Evolutionary conservation across 495 filamentous ascomycete genomes (phyloP).

Genomic region (Beverwykella pulmonaria): DNA sequence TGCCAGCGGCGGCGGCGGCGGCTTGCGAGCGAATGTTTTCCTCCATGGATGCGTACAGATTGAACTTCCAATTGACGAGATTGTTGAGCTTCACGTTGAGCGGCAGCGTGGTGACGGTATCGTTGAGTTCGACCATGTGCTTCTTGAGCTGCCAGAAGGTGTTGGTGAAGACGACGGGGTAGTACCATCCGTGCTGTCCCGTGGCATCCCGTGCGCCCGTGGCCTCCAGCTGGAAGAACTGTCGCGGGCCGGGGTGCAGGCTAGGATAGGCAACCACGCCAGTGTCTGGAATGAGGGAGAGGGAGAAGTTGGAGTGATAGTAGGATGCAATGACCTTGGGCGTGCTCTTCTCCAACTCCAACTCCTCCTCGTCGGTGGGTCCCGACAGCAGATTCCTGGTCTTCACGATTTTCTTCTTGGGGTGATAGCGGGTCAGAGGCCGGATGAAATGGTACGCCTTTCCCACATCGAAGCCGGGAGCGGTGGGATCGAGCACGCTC

Average conservation of each 20-base stretch:
- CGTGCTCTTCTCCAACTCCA: constrained; percentile 56
- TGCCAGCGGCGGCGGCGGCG: constrained; percentile 67
- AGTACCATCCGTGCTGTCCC: constrained; percentile 95
- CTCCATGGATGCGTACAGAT: constrained; percentile 78
- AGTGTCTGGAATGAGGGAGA: constrained; percentile 82
- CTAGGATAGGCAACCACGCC: constrained; percentile 66
- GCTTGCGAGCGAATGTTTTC: constrained; percentile 81
- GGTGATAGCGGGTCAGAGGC: constrained; percentile 83
- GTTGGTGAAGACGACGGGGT: constrained; percentile 87
- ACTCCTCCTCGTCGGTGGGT: constrained; percentile 51
- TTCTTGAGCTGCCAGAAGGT: constrained; percentile 94
- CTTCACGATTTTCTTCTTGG: constrained; percentile 90
- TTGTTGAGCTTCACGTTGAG: constrained; percentile 84
- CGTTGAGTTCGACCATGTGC: constrained; percentile 91
- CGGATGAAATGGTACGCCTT: constrained; percentile 82
- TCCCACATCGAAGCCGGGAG: constrained; percentile 67
- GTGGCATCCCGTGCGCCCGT: constrained; percentile 73
- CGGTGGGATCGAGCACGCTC: constrained; percentile 70
- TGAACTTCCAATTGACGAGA: constrained; percentile 88
- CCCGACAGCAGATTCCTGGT: constrained; percentile 82
- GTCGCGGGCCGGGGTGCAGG: constrained; percentile 71
- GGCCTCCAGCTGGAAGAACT: constrained; percentile 75
- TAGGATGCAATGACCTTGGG: constrained; percentile 73
- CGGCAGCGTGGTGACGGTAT: constrained; percentile 81
- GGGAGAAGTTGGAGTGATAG: constrained; percentile 93